phyloP scores from a whole-genome alignment of 768 basidiomycete genomes.

The Tricholoma sp. region DNA sequence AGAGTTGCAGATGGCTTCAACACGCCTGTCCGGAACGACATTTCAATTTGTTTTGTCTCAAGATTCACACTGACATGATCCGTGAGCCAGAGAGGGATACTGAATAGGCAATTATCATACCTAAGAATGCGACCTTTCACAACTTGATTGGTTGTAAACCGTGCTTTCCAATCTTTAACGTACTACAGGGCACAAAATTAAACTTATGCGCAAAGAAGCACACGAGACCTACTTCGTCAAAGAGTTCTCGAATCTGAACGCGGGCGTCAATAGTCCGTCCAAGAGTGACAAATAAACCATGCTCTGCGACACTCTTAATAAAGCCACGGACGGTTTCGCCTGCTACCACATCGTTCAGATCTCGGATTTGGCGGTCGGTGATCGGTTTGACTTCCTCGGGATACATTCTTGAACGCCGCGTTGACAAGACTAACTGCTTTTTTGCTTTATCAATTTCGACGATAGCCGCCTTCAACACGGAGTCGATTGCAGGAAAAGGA shows the following conservation, averaged over 20 bases:
- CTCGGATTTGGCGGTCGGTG: conserved; percentile 64
- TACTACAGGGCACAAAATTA: conserved; percentile 45
- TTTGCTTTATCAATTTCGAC: conserved; percentile 61
- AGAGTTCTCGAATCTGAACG: conserved; percentile 90
- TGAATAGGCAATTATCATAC: conserved; percentile 31
- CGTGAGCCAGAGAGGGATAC: conserved; percentile 1
- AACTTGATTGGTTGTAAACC: conserved; percentile 74
- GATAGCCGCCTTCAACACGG: conserved; percentile 67
- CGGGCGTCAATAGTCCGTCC: conserved; percentile 84
- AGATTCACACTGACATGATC: conserved; percentile 54
- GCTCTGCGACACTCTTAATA: conserved; percentile 80
- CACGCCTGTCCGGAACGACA: conserved; percentile 78
- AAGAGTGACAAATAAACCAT: conserved; percentile 85
- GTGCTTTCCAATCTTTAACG: conserved; percentile 92
- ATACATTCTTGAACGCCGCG: conserved; percentile 65
- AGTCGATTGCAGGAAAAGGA: conserved; percentile 56
- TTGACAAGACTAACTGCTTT: conserved; percentile 74
- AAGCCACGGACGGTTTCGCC: conserved; percentile 84
- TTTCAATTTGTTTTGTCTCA: conserved; percentile 77
- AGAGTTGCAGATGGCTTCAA: conserved; percentile 33
- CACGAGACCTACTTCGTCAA: conserved; percentile 62
- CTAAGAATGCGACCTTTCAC: conserved; percentile 82
- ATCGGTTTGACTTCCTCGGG: conserved; percentile 45
- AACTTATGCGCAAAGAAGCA: neutral
- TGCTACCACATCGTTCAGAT: conserved; percentile 54